Evolutionary conservation across 2,329 filamentous ascomycete genomes (phyloP), one percentile per base, ranked within the genome.

Genomic region (Lasiodiplodia theobromae): DNA sequence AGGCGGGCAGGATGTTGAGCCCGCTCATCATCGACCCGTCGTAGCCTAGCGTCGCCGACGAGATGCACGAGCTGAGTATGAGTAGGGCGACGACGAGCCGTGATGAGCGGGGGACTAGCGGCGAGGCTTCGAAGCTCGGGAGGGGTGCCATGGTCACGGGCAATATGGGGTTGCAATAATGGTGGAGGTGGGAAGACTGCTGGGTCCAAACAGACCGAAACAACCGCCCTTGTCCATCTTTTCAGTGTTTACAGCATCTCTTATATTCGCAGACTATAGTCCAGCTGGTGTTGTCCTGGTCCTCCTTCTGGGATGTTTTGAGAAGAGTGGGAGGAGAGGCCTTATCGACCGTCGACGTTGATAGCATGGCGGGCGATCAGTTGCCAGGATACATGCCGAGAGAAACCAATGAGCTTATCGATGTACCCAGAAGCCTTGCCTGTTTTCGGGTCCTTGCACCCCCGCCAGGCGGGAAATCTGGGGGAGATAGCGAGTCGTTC

Each of bases 1-100:
- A 89, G 0, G 82, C 83, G 0, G 86, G 85, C 18, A 89, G 74
- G 69, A 89, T 88, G 69, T 87, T 86, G 28, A 89, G 79, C 0
- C 85, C 86, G 69, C 88, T 87, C 76, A 87, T 79, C 78, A 88
- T 85, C 2, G 83, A 86, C 2, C 82, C 81, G 83, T 81, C 58
- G 77, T 78, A 40, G 72, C 75, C 60, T 3, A 64, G 47, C n/a
- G 60, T 64, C 31, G 60, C 60, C 18, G 60, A 64, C 10, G 60
- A 64, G 31, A 64, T 64, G 60, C 60, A 64, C 0, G 60, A 64
- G 11, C 47, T 52, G 16, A 64, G 31, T 7, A 64, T 25, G 12
- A 64, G 60, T 4, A 64, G 47, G 6, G 60, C 60, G 21, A 64
- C 31, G 44, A 64, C 60, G 25, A 64, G 47, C 5, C 21, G 60